These are phyloP conservation scores for Aegilops speltoides DNA, from an alignment of 176 grass and related monocot genomes.

Conservation along the genomic window DNA sequence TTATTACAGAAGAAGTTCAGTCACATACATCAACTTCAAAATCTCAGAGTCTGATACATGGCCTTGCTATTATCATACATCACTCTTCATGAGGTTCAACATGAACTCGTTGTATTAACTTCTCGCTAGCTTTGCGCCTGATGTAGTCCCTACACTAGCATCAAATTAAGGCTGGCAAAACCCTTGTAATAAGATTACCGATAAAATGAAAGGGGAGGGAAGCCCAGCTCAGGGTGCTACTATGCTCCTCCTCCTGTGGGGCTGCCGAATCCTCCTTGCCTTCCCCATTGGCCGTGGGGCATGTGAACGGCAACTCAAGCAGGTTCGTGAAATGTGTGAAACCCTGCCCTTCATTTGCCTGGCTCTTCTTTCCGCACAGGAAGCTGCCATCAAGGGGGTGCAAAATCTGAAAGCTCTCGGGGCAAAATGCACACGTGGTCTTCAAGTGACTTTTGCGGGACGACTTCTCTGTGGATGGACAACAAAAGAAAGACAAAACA, in stretches of 20 bases:
- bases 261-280: neutral
- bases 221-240: neutral
- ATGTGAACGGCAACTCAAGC: neutral
- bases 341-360: neutral
- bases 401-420: neutral
- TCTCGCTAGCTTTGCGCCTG: neutral
- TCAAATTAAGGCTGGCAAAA: neutral
- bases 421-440: neutral
- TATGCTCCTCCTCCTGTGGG: neutral
- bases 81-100: neutral
- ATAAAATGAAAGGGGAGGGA: neutral
- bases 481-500: neutral
- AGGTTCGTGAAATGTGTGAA: conserved; percentile 1
- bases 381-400: neutral
- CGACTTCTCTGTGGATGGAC: neutral
- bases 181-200: neutral
- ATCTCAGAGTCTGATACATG: too few species aligned
- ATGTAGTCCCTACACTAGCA: too few species aligned
- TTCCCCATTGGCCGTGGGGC: neutral
- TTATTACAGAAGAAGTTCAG: too few species aligned
- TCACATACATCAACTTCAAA: too few species aligned
- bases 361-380: neutral
- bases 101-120: neutral
- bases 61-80: neutral
- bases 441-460: neutral